Evolutionary conservation across 495 filamentous ascomycete genomes (phyloP), one percentile per base, ranked within the genome.

Genomic region (Pseudoneurospora amorphoporcata): DNA sequence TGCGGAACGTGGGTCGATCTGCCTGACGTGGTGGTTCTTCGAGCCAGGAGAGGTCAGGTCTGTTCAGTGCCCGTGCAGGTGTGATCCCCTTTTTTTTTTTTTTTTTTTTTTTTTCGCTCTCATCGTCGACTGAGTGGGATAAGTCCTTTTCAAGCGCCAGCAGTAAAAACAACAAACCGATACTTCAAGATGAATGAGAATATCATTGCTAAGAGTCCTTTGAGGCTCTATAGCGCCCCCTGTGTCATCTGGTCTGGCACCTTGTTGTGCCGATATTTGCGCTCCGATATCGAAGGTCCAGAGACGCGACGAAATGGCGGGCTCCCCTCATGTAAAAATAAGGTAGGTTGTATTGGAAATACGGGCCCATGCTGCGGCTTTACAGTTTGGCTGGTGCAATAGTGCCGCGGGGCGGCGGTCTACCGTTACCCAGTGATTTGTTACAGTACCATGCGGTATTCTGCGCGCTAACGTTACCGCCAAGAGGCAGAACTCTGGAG

Each of bases 1-100:
- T 75, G 75, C 74, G 74, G 76, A 72, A 65, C 77, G 77, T 79
- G 79, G 79, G 77, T 80, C 78, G 79, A 80, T 79, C 79, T 72
- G 76, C 76, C 74, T 73, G 73, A 75, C 76, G 72, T 70, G 39
- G 39, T 70, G 29, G 43, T 68, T 68, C 71, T 38, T 69, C 37
- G 69, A 39, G 69, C 41, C 29, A 42, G 39, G 69, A 72, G 61
- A 42, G 61, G 39, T 68, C 65, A 39, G 61, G 29, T 45, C 39
- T 32, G 69, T 65, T 65, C 68, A 39, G 68, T 39, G 73, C 72
- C 23, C 23, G 72, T 42, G 53, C 39, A 40, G 68, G 68, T 75
- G 70, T 76, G 73, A 70, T 74, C 77, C 68, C 73, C 73, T 75
- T 79, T 77, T 74, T 69, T 74, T 72, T 70, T 23, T 23, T 23